Evolutionary conservation across 2,329 filamentous ascomycete genomes (phyloP).

Genomic region (Botrytis fragariae): DNA sequence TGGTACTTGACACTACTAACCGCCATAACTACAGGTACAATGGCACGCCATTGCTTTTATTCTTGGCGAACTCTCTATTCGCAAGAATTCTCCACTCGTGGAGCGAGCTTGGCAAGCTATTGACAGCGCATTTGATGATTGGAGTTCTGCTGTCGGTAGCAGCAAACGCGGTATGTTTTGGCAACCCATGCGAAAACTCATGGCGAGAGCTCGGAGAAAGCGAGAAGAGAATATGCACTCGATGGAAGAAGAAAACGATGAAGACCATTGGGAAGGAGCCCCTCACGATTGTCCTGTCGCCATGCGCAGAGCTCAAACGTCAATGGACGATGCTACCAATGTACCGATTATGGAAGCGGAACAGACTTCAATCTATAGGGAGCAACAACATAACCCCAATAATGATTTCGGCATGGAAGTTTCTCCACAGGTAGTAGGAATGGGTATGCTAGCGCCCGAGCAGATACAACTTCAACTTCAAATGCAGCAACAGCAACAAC

Average conservation of each 20-base stretch:
- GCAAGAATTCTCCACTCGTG: conserved; percentile 40
- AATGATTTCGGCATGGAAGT: conserved; percentile 21
- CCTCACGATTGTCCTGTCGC: conserved; percentile 11
- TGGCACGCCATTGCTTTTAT: conserved; percentile 48
- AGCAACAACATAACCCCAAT: background rate
- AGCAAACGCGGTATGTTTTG: conserved; percentile 58
- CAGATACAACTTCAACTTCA: conserved; percentile 32
- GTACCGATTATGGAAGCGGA: background rate
- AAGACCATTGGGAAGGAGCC: conserved; percentile 19
- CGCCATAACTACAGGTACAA: conserved; percentile 32
- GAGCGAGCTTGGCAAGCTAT: conserved; percentile 44
- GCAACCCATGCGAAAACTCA: conserved; percentile 59
- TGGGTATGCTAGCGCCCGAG: conserved; percentile 30
- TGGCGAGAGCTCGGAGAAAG: conserved; percentile 55
- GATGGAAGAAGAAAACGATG: conserved; percentile 11
- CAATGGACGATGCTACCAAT: background rate
- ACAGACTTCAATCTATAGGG: background rate
- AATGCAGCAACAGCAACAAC: conserved; percentile 27
- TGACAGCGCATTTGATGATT: conserved; percentile 36
- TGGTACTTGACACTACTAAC: background rate
- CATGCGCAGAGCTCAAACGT: background rate
- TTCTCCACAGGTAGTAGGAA: conserved; percentile 29
- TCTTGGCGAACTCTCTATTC: conserved; percentile 41
- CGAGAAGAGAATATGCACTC: conserved; percentile 49
- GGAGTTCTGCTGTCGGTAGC: conserved; percentile 30